Conservation (phyloP, 352 stramenopile genomes). For the Phytophthora agathidicida region DNA sequence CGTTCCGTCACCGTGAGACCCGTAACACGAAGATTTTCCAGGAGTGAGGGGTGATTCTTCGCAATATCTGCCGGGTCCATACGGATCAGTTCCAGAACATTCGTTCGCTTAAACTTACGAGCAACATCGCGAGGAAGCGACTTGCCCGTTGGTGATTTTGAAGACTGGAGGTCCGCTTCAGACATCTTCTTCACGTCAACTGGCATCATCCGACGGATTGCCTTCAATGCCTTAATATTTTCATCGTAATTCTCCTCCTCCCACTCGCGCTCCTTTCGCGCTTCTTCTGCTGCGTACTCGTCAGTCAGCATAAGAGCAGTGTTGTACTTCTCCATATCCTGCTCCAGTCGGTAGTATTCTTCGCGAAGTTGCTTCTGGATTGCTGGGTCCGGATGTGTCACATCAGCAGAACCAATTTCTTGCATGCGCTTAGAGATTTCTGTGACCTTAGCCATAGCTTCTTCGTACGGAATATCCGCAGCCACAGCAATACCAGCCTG, state of each 20-base stretch:
- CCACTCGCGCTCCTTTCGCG: slow-evolving; percentile 91
- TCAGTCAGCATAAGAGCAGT: slow-evolving; percentile 92
- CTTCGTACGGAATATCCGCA: slow-evolving; percentile 93
- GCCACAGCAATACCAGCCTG: slow-evolving; percentile 88
- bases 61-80: slow-evolving; percentile 88
- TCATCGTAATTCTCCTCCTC: slow-evolving; percentile 89
- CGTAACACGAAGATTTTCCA: slow-evolving; percentile 92
- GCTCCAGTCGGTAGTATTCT: slow-evolving; percentile 93
- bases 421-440: slow-evolving; percentile 92
- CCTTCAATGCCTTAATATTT: slow-evolving; percentile 89
- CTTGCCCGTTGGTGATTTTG: slow-evolving; percentile 76
- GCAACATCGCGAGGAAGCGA: slow-evolving; percentile 80
- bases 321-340: slow-evolving; percentile 96
- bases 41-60: slow-evolving; percentile 88
- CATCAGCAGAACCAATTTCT: slow-evolving; percentile 93
- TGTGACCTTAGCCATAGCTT: slow-evolving; percentile 90
- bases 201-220: slow-evolving; percentile 92
- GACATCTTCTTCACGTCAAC: slow-evolving; percentile 93
- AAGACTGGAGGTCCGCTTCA: slow-evolving; percentile 80
- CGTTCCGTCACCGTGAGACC: slow-evolving; percentile 92
- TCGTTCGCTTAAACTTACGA: slow-evolving; percentile 93
- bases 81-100: slow-evolving; percentile 90
- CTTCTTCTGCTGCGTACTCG: slow-evolving; percentile 91
- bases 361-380: slow-evolving; percentile 89
- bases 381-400: slow-evolving; percentile 78